Evolutionary conservation across 495 filamentous ascomycete genomes (phyloP), one percentile per base, ranked within the genome.

Genomic region (Penicillium argentinense): DNA sequence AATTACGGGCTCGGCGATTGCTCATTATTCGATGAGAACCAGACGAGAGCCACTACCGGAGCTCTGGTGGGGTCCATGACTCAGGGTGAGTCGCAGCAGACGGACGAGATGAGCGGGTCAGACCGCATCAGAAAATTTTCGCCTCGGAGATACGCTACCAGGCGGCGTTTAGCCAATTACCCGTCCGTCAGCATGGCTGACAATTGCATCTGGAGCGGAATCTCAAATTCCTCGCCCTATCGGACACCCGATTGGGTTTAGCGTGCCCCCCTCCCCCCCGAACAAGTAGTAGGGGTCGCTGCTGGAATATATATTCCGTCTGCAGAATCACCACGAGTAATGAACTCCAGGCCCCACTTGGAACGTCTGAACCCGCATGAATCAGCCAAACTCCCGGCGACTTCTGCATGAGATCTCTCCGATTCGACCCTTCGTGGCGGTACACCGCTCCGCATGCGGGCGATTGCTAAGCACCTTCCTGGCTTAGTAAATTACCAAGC

Each of bases 211-310:
- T 14, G 3, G 5, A 11, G 33, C 52, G 52, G 52, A 55, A 55
- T 55, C 42, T 51, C n/a, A 39, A 50, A 55, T 55, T 55, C 52
- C 53, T 53, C n/a, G 18, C n/a, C n/a, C n/a, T n/a, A n/a, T 19
- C 46, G 19, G 13, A 25, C 25, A 16, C 39, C 39, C 5, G 9
- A 19, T 42, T 27, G 6, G 16, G 24, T 4, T n/a, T 12, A 42
- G 2, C 13, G 6, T 6, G 3, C 16, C 12, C 38, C 38, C 23
- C 38, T 17, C 12, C n/a, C n/a, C n/a, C n/a, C n/a, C n/a, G n/a
- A n/a, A n/a, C n/a, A n/a, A n/a, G n/a, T n/a, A n/a, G n/a, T n/a
- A n/a, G n/a, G n/a, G n/a, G 19, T n/a, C 28, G 14, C 7, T 17
- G 17, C 8, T 9, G 49, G 49, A 51, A 51, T 42, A 23, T 46